Base-by-base conservation (phyloP, 1,284 basidiomycete species). In the Ganoderma meredithae region DNA sequence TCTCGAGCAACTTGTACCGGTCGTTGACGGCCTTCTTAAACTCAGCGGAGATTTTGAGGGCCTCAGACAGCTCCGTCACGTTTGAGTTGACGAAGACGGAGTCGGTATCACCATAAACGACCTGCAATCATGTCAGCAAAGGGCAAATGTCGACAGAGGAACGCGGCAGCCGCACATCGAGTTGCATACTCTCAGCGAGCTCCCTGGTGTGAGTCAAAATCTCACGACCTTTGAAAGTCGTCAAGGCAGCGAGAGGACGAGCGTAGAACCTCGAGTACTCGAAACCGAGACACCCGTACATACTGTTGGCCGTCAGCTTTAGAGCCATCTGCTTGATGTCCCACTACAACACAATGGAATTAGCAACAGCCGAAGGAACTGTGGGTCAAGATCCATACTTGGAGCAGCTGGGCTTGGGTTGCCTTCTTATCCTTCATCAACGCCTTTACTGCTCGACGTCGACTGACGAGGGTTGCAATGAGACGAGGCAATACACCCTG, bases 211-310 rank as follows among this genome's bases (percentile, higher is more conserved):
- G 92, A 0, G 95, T 98, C 76, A 99, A 81, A 76, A 99, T 99
- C 82, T 99, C 97, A 81, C 98, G 92, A 75, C 98, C 98, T 81
- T 98, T 99, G 87, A 91, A 97, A 0, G 98, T 99, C 31, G 97
- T 99, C 64, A 99, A 87, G 55, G 97, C 96, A 8, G 98, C 98
- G 17, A 99, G 88, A 0, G 97, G 96, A 44, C 95, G 89, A n/a
- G 97, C 98, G 74, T 97, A 98, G 85, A 99, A 99, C 60, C 98
- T 86, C 22, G 97, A 98, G 72, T 97, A 95, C 77, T 97, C 95
- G 79, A 99, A 99, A 64, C 98, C 98, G 39, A 99, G 91, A 86
- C 98, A 99, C 27, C 98, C 98, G 80, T 99, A 99, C 97, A 99
- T 99, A 84, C 95, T 97, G 84, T 99, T 99, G 69, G 98, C 98